Evolutionary conservation across 2,329 filamentous ascomycete genomes (phyloP), one percentile per base, ranked within the genome.

Genomic region (Pseudogymnoascus sp.): DNA sequence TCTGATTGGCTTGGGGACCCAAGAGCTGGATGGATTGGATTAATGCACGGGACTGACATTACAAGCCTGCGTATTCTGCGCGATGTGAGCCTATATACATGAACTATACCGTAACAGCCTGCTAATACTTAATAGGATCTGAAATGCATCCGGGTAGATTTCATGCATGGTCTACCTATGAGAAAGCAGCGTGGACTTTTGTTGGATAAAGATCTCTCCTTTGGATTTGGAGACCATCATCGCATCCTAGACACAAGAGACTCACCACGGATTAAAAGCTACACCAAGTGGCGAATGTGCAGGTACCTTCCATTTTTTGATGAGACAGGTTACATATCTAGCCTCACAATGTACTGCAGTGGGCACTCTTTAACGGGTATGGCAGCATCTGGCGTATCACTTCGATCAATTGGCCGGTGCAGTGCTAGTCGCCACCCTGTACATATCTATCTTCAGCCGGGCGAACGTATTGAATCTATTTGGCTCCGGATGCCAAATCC

Each of bases 1-100:
- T 62, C 60, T 62, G 23, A 25, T n/a, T 62, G 60, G 60, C 31
- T 62, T 62, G 60, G 60, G 2, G 36, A 62, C 21, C 60, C 60
- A 25, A 45, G 28, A 19, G 28, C 10, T 16, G 60, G 60, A 19
- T 62, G 60, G 60, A 43, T 62, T 23, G 60, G 60, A 16, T 36
- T 62, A 45, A 62, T 62, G n/a, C 19, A 28, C 7, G 60, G 60
- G 21, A 19, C 36, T 23, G 60, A 48, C 41, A 36, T 62, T 25
- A 25, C 16, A 62, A 28, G 36, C 5, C 21, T 62, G 36, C 36
- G 60, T 45, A 62, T 45, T 41, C 41, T 62, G 60, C 31, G 28
- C 23, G 60, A 62, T 45, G 60, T 62, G 41, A 62, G 60, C 5
- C 19, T 45, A n/a, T 31, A 45, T 39, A 45, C 5, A 21, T n/a